A percentile compares a stretch with the other conserved stretches of the same genome.
Conservation (phyloP, 1,139 yeast species). For the Suhomyces yuchorum region DNA sequence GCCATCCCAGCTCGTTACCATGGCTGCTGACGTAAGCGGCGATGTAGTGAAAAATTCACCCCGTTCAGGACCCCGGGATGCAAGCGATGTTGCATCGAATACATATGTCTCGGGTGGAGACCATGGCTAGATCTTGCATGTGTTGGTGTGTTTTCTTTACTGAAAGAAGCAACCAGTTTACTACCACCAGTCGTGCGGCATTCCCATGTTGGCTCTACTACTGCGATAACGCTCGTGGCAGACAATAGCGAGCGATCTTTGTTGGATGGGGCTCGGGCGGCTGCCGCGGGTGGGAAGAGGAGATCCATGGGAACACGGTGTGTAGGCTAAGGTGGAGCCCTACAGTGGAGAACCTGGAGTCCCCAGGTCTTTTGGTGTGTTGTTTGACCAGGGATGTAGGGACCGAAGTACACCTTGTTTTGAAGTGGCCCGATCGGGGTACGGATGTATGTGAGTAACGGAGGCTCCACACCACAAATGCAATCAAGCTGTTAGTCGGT, state of each 20-base stretch:
- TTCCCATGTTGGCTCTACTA: slow-evolving; percentile 1
- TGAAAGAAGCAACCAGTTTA: neutral
- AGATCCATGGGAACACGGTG: neutral
- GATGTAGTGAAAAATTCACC: neutral
- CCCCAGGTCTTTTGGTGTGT: too few relatives aligned
- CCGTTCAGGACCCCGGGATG: neutral
- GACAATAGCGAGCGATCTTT: slow-evolving; percentile 3
- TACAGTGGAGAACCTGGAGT: too few relatives aligned
- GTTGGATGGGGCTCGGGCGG: slow-evolving; percentile 3
- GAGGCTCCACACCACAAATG: neutral
- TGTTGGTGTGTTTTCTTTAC: slow-evolving; percentile 1
- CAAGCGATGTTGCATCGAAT: neutral
- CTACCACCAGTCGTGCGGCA: slow-evolving; percentile 1
- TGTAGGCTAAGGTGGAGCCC: too few relatives aligned
- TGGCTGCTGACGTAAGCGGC: neutral
- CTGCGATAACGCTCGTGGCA: slow-evolving; percentile 4
- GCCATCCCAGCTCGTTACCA: neutral
- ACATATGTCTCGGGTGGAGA: neutral
- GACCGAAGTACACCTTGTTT: too few relatives aligned
- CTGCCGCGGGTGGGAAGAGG: neutral
- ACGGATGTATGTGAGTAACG: neutral
- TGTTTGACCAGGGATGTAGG: too few relatives aligned
- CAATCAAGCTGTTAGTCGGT: too few relatives aligned
- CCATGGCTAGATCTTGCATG: neutral
- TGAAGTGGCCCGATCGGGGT: neutral